These are phyloP conservation scores for Colletotrichum cereale DNA, from an alignment of 2,329 filamentous ascomycete species.

Conservation along the genomic window DNA sequence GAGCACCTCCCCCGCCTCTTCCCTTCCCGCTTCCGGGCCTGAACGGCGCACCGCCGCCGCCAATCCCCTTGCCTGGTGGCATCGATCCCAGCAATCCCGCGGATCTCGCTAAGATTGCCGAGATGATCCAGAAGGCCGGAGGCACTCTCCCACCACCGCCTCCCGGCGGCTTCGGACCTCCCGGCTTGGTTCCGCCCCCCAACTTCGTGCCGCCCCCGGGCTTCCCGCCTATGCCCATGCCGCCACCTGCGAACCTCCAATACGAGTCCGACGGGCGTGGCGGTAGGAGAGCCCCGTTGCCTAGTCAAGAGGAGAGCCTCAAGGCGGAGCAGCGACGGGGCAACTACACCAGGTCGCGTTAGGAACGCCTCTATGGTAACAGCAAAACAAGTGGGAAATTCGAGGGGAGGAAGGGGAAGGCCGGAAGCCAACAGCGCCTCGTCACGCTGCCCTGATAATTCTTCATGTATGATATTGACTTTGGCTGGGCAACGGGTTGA, in stretches of 20 bases:
- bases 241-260: constrained; percentile 46
- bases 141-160: constrained; percentile 69
- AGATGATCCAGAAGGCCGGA: constrained; percentile 75
- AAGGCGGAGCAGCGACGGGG: constrained; percentile 79
- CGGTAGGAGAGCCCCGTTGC: constrained; percentile 75
- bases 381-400: not conserved
- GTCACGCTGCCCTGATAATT: not conserved
- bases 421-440: not conserved
- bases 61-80: constrained; percentile 61
- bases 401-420: not conserved
- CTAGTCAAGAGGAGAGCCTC: constrained; percentile 86
- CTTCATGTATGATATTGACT: constrained; percentile 16
- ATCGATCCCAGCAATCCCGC: constrained; percentile 71
- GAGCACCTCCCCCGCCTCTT: constrained; percentile 60
- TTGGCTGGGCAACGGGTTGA: constrained; percentile 24
- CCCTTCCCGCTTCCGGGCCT: constrained; percentile 66
- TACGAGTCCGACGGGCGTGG: constrained; percentile 51
- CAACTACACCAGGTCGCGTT: constrained; percentile 65
- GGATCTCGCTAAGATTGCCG: constrained; percentile 71
- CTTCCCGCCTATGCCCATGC: constrained; percentile 51
- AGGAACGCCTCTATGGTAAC: not conserved
- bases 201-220: constrained; percentile 58
- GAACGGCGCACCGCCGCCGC: constrained; percentile 59
- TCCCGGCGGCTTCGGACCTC: constrained; percentile 55
- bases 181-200: constrained; percentile 61